Percentiles rank a stretch among this genome's conserved stretches.
Evolutionary conservation across 2,329 filamentous ascomycete genomes (phyloP).

Genomic region (Tetracladium maxilliforme): DNA sequence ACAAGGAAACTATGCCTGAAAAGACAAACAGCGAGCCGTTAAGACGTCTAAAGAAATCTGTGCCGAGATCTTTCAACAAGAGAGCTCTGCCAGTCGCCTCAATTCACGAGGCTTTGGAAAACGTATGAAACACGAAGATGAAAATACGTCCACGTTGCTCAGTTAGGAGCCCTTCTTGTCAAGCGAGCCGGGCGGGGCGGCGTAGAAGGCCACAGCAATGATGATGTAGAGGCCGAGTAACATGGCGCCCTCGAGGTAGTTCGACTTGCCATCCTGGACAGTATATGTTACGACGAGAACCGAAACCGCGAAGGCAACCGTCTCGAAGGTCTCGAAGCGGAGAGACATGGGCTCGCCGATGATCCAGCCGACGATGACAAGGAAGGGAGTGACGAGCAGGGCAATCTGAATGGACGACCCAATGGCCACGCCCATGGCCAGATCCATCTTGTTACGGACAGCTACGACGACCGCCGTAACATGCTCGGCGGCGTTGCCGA

Average conservation of each 20-base stretch:
- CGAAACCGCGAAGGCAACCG: constrained; percentile 62
- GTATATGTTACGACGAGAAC: constrained; percentile 63
- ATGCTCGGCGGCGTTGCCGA: constrained; percentile 64
- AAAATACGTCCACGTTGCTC: no score
- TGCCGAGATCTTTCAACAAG: no score
- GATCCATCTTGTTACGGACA: constrained; percentile 59
- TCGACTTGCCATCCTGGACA: constrained; percentile 70
- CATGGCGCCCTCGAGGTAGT: constrained; percentile 74
- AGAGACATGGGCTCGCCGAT: constrained; percentile 58
- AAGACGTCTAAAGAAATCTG: no score
- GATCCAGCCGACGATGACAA: constrained; percentile 64
- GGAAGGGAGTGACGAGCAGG: constrained; percentile 60
- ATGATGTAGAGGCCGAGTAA: constrained; percentile 37
- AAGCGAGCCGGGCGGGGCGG: no score
- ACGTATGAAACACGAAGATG: no score
- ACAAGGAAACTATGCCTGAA: no score
- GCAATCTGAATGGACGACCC: constrained; percentile 70
- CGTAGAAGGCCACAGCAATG: constrained; percentile 43
- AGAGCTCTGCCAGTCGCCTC: no score
- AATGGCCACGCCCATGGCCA: constrained; percentile 63
- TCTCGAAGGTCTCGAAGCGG: constrained; percentile 70
- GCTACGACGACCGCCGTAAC: constrained; percentile 67
- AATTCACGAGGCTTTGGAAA: no score
- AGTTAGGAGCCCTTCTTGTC: no score
- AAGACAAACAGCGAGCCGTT: no score